Evolutionary conservation across 2,329 filamentous ascomycete genomes (phyloP).

Genomic region (Fusarium praegraminearum): DNA sequence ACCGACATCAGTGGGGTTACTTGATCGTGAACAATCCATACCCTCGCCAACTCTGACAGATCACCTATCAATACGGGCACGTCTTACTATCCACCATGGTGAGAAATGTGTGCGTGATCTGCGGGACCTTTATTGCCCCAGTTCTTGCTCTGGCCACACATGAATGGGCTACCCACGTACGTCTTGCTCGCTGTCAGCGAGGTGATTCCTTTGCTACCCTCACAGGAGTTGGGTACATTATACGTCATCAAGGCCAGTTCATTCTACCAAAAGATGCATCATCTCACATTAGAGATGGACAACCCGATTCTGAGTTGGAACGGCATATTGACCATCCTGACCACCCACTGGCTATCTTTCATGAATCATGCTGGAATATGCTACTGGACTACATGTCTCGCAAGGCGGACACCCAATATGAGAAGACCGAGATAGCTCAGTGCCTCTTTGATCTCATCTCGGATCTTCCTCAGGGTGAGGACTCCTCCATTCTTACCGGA

Average conservation of each 20-base stretch:
- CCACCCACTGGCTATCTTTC: background rate
- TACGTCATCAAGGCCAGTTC: too few relatives aligned
- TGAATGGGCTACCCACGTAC: background rate
- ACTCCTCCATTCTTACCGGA: background rate
- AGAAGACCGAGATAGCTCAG: background rate
- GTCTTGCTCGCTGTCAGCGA: background rate
- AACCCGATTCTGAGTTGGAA: background rate
- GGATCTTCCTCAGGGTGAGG: background rate
- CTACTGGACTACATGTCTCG: background rate
- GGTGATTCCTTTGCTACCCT: background rate
- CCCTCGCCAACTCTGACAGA: background rate
- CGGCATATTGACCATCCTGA: background rate
- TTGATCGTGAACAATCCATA: background rate
- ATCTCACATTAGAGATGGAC: too few relatives aligned
- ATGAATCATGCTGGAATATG: background rate
- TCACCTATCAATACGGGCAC: too few relatives aligned
- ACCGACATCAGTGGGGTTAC: too few relatives aligned
- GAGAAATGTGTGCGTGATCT: background rate
- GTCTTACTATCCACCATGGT: too few relatives aligned
- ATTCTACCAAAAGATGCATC: background rate
- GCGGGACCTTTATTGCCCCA: background rate
- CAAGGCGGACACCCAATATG: rapidly evolving
- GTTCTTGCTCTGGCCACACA: too few relatives aligned
- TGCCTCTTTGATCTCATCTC: background rate
- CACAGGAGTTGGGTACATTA: background rate